These are phyloP conservation scores for Talaromyces albobiverticillius DNA, from an alignment of 2,329 filamentous ascomycete species.

Conservation along the genomic window DNA sequence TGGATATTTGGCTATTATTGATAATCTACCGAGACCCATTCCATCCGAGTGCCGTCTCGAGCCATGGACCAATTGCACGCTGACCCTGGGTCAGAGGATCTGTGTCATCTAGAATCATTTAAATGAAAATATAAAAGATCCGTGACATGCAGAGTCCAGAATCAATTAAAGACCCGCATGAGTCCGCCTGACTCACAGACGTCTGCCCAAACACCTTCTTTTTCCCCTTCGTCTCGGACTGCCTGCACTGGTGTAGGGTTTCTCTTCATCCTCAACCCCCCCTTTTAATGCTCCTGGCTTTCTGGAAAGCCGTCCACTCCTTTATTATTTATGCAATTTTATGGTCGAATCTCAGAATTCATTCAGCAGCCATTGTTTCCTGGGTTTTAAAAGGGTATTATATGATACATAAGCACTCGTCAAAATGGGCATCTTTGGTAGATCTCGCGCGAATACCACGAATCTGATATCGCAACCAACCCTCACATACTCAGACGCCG, in stretches of 20 bases:
- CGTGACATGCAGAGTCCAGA: conserved; percentile 7
- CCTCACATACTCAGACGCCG: conserved; percentile 30
- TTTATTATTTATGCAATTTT: conserved; percentile 20
- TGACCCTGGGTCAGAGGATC: neutral
- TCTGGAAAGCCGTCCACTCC: conserved; percentile 41
- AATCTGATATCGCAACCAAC: conserved; percentile 31
- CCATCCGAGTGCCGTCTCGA: too few relatives aligned
- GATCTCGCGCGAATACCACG: conserved; percentile 26
- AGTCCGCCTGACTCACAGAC: conserved; percentile 19
- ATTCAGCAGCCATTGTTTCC: neutral
- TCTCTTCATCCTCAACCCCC: neutral
- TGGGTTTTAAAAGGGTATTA: neutral
- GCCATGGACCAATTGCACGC: too few relatives aligned
- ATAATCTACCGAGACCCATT: too few relatives aligned
- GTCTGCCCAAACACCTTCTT: conserved; percentile 16
- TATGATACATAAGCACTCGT: too few relatives aligned
- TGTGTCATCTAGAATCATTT: neutral
- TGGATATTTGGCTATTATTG: too few relatives aligned
- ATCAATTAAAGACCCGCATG: conserved; percentile 12
- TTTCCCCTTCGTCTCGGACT: conserved; percentile 9
- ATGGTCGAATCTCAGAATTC: neutral
- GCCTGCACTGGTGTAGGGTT: conserved; percentile 6
- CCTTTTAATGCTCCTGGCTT: conserved; percentile 21
- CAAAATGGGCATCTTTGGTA: conserved; percentile 21
- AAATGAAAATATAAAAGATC: neutral